phyloP scores from a whole-genome alignment of 1,284 basidiomycete species.

The Ustilago loliicola region DNA sequence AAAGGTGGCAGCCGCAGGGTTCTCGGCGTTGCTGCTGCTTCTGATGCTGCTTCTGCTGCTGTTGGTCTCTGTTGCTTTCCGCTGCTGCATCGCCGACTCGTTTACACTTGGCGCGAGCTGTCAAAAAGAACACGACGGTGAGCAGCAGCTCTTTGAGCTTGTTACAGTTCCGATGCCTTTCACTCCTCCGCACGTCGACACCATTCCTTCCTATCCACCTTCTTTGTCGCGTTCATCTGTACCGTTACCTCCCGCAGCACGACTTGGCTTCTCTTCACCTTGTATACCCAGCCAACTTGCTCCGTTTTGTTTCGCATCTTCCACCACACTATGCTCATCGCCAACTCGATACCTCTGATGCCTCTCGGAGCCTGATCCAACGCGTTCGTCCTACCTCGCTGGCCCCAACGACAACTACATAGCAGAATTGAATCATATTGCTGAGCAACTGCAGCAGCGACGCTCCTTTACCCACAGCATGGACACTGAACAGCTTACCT shows the following conservation, averaged over 20 bases:
- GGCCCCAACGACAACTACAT: no score
- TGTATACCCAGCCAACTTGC: conserved; percentile 14
- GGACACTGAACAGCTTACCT: conserved; percentile 26
- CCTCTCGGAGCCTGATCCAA: not conserved
- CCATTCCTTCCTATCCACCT: not conserved
- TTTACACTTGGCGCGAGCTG: conserved; percentile 12
- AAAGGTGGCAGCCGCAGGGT: conserved; percentile 4
- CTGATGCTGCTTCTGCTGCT: not conserved
- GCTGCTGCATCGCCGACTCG: conserved; percentile 6
- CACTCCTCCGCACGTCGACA: not conserved
- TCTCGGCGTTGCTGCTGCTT: not conserved
- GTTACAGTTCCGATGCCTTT: conserved; percentile 2
- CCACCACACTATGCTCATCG: not conserved
- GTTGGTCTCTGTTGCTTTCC: not conserved
- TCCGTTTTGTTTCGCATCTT: not conserved
- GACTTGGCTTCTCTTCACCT: not conserved
- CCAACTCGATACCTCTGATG: not conserved
- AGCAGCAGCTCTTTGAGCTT: not conserved
- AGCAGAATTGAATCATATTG: no score
- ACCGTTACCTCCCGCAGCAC: not conserved
- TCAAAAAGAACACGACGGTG: conserved; percentile 1
- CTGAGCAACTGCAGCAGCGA: no score
- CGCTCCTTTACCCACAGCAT: conserved; percentile 7
- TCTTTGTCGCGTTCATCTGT: conserved; percentile 13
- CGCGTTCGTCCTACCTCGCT: not conserved